Base-by-base conservation (phyloP, 2,329 filamentous ascomycete species). In the Coniosporium tulheliwenetii region DNA sequence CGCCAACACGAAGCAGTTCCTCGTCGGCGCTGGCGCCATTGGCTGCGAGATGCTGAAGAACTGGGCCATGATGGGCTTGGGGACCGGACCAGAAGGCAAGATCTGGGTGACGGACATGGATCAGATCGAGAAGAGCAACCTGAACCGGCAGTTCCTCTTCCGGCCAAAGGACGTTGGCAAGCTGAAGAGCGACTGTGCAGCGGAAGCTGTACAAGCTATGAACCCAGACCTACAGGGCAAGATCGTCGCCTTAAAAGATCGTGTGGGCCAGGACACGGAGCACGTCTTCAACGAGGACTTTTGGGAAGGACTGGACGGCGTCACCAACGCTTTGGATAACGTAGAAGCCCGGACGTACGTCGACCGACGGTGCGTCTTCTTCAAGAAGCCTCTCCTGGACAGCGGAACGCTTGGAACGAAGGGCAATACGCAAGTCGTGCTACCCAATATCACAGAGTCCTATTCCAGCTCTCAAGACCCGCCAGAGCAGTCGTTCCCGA, bases 11-110 rank as follows among this genome's bases (percentile, higher is more conserved):
- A 91, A 80, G 54, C 78, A 96, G 53, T 98, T 98, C 68, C 71
- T 98, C 41, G 91, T 98, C 43, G 91, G 91, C 50, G 85, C 91
- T 37, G 91, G 91, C 52, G 91, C 93, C 47, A 98, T 98, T 59
- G 91, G 91, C 37, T 98, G 91, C 56, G 91, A 98, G 58, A 98
- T 96, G 82, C 68, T 98, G 50, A 98, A 98, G 75, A 96, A 96
- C 62, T 98, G 91, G 87, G 89, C 93, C 31, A 93, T 98, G 87
- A 93, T 96, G 59, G 91, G 91, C 49, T 70, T 98, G 29, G 89
- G 81, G 36, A 84, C 83, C 37, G 91, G 91, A 3, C 84, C 85
- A 2, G 75, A 86, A 38, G 91, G 91, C 52, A 81, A 82, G 61
- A 93, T 98, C 53, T 85, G 69, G 43, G 83, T 98, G 39, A 96